Percentiles rank a stretch among this genome's conserved stretches.
Evolutionary conservation across 2,329 filamentous ascomycete genomes (phyloP).

Genomic region (Graphilbum ipis-grandicollis): DNA sequence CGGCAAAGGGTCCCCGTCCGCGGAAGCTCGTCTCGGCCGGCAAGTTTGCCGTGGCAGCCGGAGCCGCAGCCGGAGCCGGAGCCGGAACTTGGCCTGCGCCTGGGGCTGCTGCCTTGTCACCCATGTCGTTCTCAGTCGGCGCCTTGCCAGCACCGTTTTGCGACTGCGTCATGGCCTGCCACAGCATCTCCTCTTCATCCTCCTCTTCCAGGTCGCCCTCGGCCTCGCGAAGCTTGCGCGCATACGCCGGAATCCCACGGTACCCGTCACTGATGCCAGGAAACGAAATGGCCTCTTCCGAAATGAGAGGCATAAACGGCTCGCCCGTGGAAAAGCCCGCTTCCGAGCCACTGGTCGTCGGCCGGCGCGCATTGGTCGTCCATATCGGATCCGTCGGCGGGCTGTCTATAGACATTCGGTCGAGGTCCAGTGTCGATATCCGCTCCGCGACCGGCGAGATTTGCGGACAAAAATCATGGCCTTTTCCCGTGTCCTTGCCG

Average conservation of each 20-base stretch:
- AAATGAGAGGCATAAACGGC: slow-evolving; percentile 14
- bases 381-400: slow-evolving; percentile 18
- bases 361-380: slow-evolving; percentile 13
- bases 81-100: slow-evolving; percentile 9
- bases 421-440: slow-evolving; percentile 17
- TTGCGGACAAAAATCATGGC: too few species aligned
- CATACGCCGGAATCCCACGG: slow-evolving; percentile 7
- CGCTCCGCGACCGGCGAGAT: too few species aligned
- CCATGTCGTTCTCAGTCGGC: too few species aligned
- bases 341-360: slow-evolving; percentile 2
- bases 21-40: slow-evolving; percentile 25
- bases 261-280: slow-evolving; percentile 1
- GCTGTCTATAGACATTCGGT: slow-evolving; percentile 18
- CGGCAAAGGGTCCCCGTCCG: slow-evolving; percentile 24
- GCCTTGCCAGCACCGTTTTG: too few species aligned
- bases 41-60: too few species aligned
- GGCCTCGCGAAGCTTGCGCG: slow-evolving; percentile 5
- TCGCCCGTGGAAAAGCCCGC: slow-evolving; percentile 10
- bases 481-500: too few species aligned
- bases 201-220: slow-evolving; percentile 9
- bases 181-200: slow-evolving; percentile 7
- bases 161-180: slow-evolving; percentile 12
- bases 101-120: slow-evolving; percentile 12
- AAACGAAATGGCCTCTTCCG: slow-evolving; percentile 11
- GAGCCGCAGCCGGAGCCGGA: too few species aligned